Conservation (phyloP, 2,329 filamentous ascomycete genomes). For the Tolypocladium tundrense region DNA sequence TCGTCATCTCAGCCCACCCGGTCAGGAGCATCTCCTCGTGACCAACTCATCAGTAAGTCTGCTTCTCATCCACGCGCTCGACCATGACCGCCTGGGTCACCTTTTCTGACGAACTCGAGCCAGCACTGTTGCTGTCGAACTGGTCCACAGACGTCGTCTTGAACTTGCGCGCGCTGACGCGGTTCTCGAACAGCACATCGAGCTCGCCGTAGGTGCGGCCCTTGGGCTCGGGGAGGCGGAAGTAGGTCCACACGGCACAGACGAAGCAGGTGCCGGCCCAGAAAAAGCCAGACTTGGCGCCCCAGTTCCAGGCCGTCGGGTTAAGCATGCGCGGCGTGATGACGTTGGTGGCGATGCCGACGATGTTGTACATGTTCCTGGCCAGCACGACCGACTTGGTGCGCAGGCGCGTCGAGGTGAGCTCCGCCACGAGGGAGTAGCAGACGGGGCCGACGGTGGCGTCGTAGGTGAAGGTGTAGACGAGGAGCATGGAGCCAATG, state of each 20-base stretch:
- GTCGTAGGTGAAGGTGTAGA: slow-evolving; percentile 34
- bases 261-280: slow-evolving; percentile 33
- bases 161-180: slow-evolving; percentile 31
- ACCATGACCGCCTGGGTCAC: slow-evolving; percentile 4
- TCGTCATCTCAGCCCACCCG: too few species aligned
- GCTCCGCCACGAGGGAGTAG: slow-evolving; percentile 65
- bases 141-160: slow-evolving; percentile 18
- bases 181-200: slow-evolving; percentile 41
- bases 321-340: slow-evolving; percentile 37
- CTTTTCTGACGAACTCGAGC: slow-evolving; percentile 8
- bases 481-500: slow-evolving; percentile 32
- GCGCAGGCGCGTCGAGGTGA: slow-evolving; percentile 33
- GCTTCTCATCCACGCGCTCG: slow-evolving; percentile 2
- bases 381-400: slow-evolving; percentile 36
- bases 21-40: too few species aligned
- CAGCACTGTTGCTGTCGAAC: slow-evolving; percentile 10
- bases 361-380: slow-evolving; percentile 36
- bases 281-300: slow-evolving; percentile 36
- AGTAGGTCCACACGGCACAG: slow-evolving; percentile 39
- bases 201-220: slow-evolving; percentile 44
- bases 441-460: slow-evolving; percentile 46
- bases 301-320: slow-evolving; percentile 34
- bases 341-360: slow-evolving; percentile 35
- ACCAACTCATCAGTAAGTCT: too few species aligned
- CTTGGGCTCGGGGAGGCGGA: slow-evolving; percentile 43